These are phyloP conservation scores for Coemansia erecta DNA, from an alignment of 192 early-diverging fungal genomes.

Conservation along the genomic window DNA sequence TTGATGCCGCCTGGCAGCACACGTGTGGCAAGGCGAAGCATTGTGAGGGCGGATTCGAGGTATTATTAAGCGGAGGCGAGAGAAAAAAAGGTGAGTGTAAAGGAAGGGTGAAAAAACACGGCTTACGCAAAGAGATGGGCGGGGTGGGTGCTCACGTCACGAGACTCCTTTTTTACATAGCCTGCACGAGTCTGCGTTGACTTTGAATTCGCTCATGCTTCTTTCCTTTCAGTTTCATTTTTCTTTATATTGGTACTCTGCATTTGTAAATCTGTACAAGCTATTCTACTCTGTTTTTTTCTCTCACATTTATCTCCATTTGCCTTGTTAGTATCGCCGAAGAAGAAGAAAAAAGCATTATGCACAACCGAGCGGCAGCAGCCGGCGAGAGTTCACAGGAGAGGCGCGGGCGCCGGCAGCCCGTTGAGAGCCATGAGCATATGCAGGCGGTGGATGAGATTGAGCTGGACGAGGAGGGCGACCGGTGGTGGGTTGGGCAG, in stretches of 20 bases:
- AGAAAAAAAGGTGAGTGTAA: neutral
- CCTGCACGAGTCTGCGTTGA: neutral
- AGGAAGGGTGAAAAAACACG: neutral
- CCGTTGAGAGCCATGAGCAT: too few relatives aligned
- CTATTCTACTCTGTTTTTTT: neutral
- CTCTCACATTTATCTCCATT: neutral
- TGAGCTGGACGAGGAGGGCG: too few relatives aligned
- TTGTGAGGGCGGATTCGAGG: neutral
- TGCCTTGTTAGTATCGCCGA: too few relatives aligned
- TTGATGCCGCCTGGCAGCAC: neutral
- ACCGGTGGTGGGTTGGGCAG: too few relatives aligned
- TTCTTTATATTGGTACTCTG: neutral
- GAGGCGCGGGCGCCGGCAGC: too few relatives aligned
- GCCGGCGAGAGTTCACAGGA: too few relatives aligned
- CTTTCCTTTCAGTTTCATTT: neutral
- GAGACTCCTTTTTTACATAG: neutral
- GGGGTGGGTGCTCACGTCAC: too few relatives aligned
- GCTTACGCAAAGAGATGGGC: too few relatives aligned
- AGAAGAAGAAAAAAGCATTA: neutral
- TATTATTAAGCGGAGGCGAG: neutral
- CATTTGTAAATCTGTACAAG: neutral
- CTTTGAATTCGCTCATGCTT: neutral
- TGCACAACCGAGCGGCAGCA: too few relatives aligned
- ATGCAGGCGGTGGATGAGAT: too few relatives aligned
- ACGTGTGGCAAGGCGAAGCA: slow-evolving; percentile 5